A percentile compares a stretch with the other conserved stretches of the same genome.
Evolutionary conservation across 306 rosid genomes (phyloP).

Genomic region (Fragaria ananassa): DNA sequence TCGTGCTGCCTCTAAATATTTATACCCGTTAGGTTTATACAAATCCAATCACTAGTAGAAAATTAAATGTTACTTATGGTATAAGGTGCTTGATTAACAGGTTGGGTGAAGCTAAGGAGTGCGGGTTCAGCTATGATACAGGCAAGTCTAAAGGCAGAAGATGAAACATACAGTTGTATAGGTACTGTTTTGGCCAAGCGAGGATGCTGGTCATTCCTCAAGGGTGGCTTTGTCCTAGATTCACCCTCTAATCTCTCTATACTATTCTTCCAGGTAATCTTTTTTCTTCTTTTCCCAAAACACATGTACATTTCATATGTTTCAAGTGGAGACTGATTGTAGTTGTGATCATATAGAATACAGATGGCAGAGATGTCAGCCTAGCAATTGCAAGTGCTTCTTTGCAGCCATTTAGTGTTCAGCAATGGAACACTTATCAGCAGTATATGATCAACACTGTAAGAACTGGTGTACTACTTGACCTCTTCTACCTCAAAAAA

Average conservation of each 20-base stretch:
- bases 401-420: constrained; percentile 64
- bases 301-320: background rate
- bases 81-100: constrained; percentile 28
- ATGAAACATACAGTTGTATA: constrained; percentile 43
- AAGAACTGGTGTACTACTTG: constrained; percentile 11
- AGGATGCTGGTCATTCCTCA: constrained; percentile 93
- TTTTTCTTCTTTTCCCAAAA: background rate
- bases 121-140: constrained; percentile 48
- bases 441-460: constrained; percentile 65
- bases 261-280: constrained; percentile 56
- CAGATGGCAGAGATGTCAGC: constrained; percentile 33
- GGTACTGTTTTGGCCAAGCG: constrained; percentile 69
- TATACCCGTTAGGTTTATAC: background rate
- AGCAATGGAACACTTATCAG: constrained; percentile 72
- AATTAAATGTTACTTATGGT: background rate
- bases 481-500: too few species aligned
- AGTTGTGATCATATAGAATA: constrained; percentile 33
- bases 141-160: constrained; percentile 53
- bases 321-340: background rate
- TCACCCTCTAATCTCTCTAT: constrained; percentile 42
- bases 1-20: rapidly evolving
- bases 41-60: background rate
- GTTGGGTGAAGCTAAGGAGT: constrained; percentile 62
- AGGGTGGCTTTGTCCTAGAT: constrained; percentile 74
- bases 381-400: constrained; percentile 58